These are phyloP conservation scores for Fistulifera solaris DNA, from an alignment of 108 stramenopile genomes.

Conservation along the genomic window DNA sequence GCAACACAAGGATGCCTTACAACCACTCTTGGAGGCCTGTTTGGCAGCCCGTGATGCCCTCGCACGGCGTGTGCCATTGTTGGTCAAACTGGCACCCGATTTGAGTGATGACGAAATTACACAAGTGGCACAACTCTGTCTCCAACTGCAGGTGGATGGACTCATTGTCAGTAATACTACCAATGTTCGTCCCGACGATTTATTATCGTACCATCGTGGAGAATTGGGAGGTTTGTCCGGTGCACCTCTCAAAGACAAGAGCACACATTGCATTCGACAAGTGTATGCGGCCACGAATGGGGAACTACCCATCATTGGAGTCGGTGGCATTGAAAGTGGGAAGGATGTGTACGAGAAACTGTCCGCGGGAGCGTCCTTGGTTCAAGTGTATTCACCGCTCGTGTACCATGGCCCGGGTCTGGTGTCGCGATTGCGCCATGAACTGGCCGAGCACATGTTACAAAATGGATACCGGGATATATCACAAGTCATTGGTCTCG, in stretches of 20 bases:
- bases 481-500: slow-evolving; percentile 55
- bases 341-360: slow-evolving; percentile 89
- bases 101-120: slow-evolving; percentile 59
- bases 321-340: slow-evolving; percentile 83
- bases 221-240: slow-evolving; percentile 91
- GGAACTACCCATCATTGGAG: slow-evolving; percentile 87
- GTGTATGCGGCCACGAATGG: slow-evolving; percentile 76
- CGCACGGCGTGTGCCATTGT: slow-evolving; percentile 40
- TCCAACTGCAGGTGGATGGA: slow-evolving; percentile 73
- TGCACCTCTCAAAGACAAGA: slow-evolving; percentile 56
- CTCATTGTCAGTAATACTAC: slow-evolving; percentile 93
- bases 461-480: slow-evolving; percentile 51
- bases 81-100: slow-evolving; percentile 95
- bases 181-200: slow-evolving; percentile 41
- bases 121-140: slow-evolving; percentile 61
- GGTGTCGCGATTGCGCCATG: slow-evolving; percentile 57
- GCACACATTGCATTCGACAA: slow-evolving; percentile 78
- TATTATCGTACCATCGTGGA: slow-evolving; percentile 7
- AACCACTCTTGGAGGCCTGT: slow-evolving; percentile 47
- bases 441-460: slow-evolving; percentile 46
- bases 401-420: slow-evolving; percentile 86
- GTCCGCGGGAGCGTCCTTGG: slow-evolving; percentile 83
- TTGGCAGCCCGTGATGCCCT: slow-evolving; percentile 29
- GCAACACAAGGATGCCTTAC: slow-evolving; percentile 52
- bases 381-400: slow-evolving; percentile 89